A percentile compares a stretch with the other conserved stretches of the same genome.
phyloP scores from a whole-genome alignment of 2,329 filamentous ascomycete species.

The Scleromitrula shiraiana region DNA sequence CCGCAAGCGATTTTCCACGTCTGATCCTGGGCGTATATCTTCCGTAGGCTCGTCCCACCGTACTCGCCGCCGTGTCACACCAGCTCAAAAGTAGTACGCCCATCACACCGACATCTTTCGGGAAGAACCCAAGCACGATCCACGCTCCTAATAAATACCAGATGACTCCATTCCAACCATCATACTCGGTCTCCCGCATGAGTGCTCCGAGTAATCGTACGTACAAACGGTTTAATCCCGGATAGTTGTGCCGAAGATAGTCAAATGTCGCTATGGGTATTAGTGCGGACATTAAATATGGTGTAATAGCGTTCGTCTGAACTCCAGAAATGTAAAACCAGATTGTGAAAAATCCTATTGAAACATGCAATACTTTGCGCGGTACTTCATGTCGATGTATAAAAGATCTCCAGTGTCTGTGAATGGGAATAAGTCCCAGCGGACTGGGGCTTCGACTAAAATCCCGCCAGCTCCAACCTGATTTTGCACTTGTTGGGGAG shows the following conservation, averaged over 20 bases:
- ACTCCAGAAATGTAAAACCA: slow-evolving; percentile 75
- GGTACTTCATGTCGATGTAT: slow-evolving; percentile 97
- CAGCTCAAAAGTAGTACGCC: slow-evolving; percentile 85
- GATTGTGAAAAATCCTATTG: slow-evolving; percentile 89
- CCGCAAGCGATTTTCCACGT: slow-evolving; percentile 83
- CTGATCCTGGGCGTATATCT: slow-evolving; percentile 80
- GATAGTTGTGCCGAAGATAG: slow-evolving; percentile 72
- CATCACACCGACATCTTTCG: slow-evolving; percentile 89
- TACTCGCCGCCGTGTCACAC: slow-evolving; percentile 96
- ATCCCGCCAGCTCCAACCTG: slow-evolving; percentile 73
- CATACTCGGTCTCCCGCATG: slow-evolving; percentile 94
- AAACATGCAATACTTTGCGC: slow-evolving; percentile 86
- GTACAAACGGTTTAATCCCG: slow-evolving; percentile 78
- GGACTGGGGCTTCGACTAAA: slow-evolving; percentile 89
- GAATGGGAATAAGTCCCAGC: slow-evolving; percentile 88
- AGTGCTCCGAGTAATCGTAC: slow-evolving; percentile 77
- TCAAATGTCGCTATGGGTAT: slow-evolving; percentile 80
- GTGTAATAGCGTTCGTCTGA: slow-evolving; percentile 71
- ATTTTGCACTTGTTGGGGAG: slow-evolving; percentile 52
- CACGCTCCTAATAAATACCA: slow-evolving; percentile 92
- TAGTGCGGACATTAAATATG: slow-evolving; percentile 71
- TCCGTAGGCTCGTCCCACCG: slow-evolving; percentile 84
- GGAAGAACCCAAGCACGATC: slow-evolving; percentile 76
- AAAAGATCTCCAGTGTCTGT: slow-evolving; percentile 82
- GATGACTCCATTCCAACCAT: slow-evolving; percentile 93